Conservation (phyloP, 176 grass and related monocot species). For the Bromus sterilis region DNA sequence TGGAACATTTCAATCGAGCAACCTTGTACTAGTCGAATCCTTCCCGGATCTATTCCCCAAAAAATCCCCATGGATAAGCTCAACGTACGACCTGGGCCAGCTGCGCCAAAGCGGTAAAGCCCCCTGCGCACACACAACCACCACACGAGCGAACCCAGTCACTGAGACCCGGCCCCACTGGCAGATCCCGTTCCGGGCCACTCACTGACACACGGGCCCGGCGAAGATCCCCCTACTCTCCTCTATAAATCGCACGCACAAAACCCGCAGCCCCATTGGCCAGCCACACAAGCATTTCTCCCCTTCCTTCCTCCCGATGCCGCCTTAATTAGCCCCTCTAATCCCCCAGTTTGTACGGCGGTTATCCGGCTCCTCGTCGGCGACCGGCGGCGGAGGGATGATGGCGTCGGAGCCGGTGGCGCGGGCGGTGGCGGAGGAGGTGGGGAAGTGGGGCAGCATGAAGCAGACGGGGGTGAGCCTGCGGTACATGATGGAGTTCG, state of each 20-base stretch:
- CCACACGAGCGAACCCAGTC: not conserved
- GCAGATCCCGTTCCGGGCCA: not conserved
- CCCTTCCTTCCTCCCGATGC: not conserved
- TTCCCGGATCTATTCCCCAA: not conserved
- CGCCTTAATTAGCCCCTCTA: not conserved
- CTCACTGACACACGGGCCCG: not conserved
- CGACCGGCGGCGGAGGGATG: not conserved
- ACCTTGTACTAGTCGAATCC: not conserved
- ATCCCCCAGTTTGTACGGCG: not conserved
- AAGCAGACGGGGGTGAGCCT: slow-evolving; percentile 85
- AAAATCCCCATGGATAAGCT: slow-evolving; percentile 14
- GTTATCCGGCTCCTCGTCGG: not conserved
- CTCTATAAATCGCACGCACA: slow-evolving; percentile 4
- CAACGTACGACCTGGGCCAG: not conserved
- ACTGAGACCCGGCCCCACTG: not conserved
- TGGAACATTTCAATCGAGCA: not conserved
- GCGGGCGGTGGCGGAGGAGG: slow-evolving; percentile 70
- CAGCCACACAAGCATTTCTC: not conserved
- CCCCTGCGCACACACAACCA: not conserved
- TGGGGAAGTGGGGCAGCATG: slow-evolving; percentile 77
- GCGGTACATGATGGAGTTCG: slow-evolving; percentile 99
- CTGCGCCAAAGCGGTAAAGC: not conserved
- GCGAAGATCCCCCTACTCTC: not conserved
- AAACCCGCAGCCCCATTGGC: not conserved
- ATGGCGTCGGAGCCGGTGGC: slow-evolving; percentile 61